Percentiles rank a stretch among this genome's conserved stretches.
Evolutionary conservation across 352 stramenopile species (phyloP).

Genomic region (Phytophthora cajani): DNA sequence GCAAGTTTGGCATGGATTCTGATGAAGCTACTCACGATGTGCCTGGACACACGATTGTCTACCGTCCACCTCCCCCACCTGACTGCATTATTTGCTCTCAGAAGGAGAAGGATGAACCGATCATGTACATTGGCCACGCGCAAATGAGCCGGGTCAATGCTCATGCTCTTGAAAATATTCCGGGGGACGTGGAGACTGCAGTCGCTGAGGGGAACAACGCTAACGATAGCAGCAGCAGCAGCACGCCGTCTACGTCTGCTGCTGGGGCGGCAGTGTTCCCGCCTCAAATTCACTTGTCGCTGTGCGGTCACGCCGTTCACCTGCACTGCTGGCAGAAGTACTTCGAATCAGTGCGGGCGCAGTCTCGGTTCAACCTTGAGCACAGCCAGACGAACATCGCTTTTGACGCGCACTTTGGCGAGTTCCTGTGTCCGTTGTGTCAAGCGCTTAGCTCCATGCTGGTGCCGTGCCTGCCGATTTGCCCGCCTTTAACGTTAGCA

Average conservation of each 20-base stretch:
- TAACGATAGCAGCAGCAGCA: constrained; percentile 1
- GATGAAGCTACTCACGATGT: constrained; percentile 27
- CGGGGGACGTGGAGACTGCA: constrained; percentile 38
- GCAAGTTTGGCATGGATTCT: constrained; percentile 25
- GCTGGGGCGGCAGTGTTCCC: constrained; percentile 43
- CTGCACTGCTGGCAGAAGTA: constrained; percentile 90
- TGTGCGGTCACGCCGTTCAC: constrained; percentile 92
- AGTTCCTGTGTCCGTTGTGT: constrained; percentile 93
- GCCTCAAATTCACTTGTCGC: constrained; percentile 72
- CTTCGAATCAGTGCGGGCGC: constrained; percentile 83
- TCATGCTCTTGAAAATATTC: constrained; percentile 57
- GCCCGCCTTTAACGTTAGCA: constrained; percentile 55
- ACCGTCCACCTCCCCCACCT: constrained; percentile 64
- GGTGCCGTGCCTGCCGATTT: constrained; percentile 79
- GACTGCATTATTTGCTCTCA: constrained; percentile 89
- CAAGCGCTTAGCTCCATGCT: constrained; percentile 92
- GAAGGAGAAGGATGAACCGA: constrained; percentile 80
- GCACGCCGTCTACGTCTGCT: constrained; percentile 17
- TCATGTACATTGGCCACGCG: constrained; percentile 88
- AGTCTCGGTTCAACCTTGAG: constrained; percentile 74
- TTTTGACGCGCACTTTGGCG: constrained; percentile 84
- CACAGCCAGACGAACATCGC: constrained; percentile 83
- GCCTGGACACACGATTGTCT: constrained; percentile 57
- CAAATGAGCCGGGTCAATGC: constrained; percentile 73
- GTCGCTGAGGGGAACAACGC: constrained; percentile 22